phyloP scores from a whole-genome alignment of 2,329 filamentous ascomycete genomes.

The Xylaria hypoxylon region DNA sequence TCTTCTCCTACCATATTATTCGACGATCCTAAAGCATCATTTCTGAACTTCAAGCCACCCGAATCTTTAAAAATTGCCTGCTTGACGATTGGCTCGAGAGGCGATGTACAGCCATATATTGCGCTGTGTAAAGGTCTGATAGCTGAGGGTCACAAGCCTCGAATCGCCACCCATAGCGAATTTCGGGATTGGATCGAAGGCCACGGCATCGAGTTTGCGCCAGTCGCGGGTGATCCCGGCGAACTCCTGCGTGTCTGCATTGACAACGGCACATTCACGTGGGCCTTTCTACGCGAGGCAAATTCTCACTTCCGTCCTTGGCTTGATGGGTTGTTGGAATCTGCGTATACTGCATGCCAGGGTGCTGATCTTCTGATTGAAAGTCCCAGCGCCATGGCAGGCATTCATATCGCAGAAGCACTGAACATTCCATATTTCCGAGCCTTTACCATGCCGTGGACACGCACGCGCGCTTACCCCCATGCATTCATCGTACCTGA shows the following conservation, averaged over 20 bases:
- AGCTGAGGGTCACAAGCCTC: constrained; percentile 85
- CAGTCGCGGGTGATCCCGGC: constrained; percentile 89
- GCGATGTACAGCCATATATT: constrained; percentile 98
- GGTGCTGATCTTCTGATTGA: constrained; percentile 92
- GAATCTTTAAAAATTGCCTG: constrained; percentile 87
- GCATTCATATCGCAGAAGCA: constrained; percentile 96
- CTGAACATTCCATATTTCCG: constrained; percentile 94
- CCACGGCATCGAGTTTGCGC: constrained; percentile 93
- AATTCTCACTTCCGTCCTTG: constrained; percentile 91
- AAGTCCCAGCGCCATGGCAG: constrained; percentile 95
- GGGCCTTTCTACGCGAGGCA: constrained; percentile 88
- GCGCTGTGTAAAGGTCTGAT: constrained; percentile 91
- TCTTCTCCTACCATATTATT: constrained; percentile 80
- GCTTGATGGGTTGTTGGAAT: constrained; percentile 88
- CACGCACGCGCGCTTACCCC: constrained; percentile 91
- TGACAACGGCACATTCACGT: constrained; percentile 96
- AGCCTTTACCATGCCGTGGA: constrained; percentile 99
- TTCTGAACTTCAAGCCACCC: constrained; percentile 89
- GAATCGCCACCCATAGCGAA: constrained; percentile 91
- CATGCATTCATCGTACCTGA: constrained; percentile 96
- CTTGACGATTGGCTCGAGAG: constrained; percentile 93
- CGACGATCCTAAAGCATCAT: constrained; percentile 87
- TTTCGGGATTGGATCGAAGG: constrained; percentile 89
- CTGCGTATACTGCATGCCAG: constrained; percentile 86
- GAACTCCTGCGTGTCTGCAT: constrained; percentile 97